A percentile compares a stretch with the other conserved stretches of the same genome.
These are phyloP conservation scores for Aspergillus brunneoviolaceus DNA, from an alignment of 2,329 filamentous ascomycete species.

Conservation along the genomic window DNA sequence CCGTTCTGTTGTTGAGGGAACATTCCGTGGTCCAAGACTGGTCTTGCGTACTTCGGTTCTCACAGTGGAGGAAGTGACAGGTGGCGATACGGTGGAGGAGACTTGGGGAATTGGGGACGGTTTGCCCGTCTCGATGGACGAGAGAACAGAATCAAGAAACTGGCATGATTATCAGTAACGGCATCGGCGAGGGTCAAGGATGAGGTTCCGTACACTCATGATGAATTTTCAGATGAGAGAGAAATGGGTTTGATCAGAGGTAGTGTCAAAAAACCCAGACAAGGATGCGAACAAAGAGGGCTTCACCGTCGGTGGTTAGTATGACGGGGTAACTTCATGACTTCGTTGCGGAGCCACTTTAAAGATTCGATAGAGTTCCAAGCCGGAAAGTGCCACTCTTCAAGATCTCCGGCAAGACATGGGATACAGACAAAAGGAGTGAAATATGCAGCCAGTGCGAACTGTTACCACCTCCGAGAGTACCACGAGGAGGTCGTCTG, in stretches of 20 bases:
- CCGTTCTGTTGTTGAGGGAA: conserved; percentile 13
- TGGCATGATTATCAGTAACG: conserved; percentile 28
- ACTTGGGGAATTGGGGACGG: conserved; percentile 30
- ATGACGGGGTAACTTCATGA: conserved; percentile 41
- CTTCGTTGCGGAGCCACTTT: conserved; percentile 31
- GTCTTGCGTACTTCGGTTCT: conserved; percentile 27
- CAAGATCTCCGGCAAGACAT: conserved; percentile 8
- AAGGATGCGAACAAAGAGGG: conserved; percentile 16
- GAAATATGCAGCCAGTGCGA: neutral
- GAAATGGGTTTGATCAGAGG: neutral
- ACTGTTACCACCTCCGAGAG: neutral
- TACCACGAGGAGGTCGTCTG: conserved; percentile 6
- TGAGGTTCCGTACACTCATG: conserved; percentile 40
- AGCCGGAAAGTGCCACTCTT: conserved; percentile 14
- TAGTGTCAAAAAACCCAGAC: conserved; percentile 4
- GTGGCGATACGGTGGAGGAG: conserved; percentile 23
- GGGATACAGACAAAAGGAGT: neutral
- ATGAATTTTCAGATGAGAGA: conserved; percentile 7
- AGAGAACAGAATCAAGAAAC: conserved; percentile 54
- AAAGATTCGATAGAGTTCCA: conserved; percentile 13
- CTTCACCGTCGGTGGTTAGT: conserved; percentile 42
- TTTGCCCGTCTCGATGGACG: conserved; percentile 49
- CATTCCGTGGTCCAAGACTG: conserved; percentile 15
- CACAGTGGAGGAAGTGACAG: conserved; percentile 21
- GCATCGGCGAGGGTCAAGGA: neutral